Conservation (phyloP, 164 flowering plant genomes). For the Chimonanthus praecox region DNA sequence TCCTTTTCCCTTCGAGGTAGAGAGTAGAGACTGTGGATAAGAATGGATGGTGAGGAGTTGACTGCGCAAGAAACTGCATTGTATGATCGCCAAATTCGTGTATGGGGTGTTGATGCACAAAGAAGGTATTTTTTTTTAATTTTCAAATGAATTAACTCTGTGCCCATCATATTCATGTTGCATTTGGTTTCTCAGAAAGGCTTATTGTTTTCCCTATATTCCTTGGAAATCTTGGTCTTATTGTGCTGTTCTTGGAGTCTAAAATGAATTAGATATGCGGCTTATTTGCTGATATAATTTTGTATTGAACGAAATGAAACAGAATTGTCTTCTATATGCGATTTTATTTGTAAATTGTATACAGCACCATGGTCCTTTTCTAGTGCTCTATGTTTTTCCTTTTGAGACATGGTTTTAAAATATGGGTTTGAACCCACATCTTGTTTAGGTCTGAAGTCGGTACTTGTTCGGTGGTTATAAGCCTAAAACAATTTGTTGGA, state of each 20-base stretch:
- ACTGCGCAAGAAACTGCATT: slow-evolving; percentile 94
- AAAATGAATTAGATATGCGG: no score
- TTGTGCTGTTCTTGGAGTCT: not conserved
- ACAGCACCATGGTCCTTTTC: no score
- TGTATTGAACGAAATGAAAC: not conserved
- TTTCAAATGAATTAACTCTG: not conserved
- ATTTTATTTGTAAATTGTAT: no score
- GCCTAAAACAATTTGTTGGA: no score
- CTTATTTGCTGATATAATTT: not conserved
- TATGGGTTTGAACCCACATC: no score
- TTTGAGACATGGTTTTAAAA: no score
- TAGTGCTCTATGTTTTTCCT: no score
- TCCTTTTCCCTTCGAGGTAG: no score
- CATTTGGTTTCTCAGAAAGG: not conserved
- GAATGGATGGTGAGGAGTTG: slow-evolving; percentile 78
- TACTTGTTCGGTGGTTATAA: no score
- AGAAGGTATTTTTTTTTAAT: slow-evolving; percentile 50
- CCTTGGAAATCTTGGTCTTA: not conserved
- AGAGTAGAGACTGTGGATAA: slow-evolving; percentile 5
- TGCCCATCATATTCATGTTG: not conserved
- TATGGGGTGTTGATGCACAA: slow-evolving; percentile 98
- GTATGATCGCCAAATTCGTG: slow-evolving; percentile 98
- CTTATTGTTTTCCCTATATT: not conserved
- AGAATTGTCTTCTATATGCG: not conserved
- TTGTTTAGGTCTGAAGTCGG: no score